Evolutionary conservation across 2,329 filamentous ascomycete species (phyloP), one percentile per base, ranked within the genome.

Genomic region (Ophiocordyceps camponoti-rufipedis): DNA sequence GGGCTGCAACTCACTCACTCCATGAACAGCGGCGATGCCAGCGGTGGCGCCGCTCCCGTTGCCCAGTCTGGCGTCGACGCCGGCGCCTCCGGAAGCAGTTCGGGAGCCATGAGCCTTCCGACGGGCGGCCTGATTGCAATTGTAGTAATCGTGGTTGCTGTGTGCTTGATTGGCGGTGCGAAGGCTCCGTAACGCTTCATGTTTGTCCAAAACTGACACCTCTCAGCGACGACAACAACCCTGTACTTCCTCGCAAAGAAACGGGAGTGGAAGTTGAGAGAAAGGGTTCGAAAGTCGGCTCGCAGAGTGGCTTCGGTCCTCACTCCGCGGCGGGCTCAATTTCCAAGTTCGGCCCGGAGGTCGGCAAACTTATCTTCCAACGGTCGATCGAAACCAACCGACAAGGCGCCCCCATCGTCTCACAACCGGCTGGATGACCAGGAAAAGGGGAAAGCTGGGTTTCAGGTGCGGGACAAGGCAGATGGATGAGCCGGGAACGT

Each of bases 171-270:
- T 48, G 83, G 83, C 60, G 74, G 84, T 88, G 68, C 58, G 75
- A 59, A 23, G 16, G 23, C 28, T n/a, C 44, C 23, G 3, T 23
- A 35, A 23, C 4, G 35, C 19, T 14, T 11, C 18, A 2, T 14
- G 40, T n/a, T 19, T 13, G 29, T 28, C 28, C 9, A 18, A 8
- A 12, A 32, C 52, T 55, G 45, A 56, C 48, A 44, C 32, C 12
- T 4, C 19, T 39, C 51, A 82, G 82, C 80, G 50, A 70, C 69
- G 19, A 80, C 73, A 32, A 74, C 78, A 3, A 64, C 76, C 2
- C 74, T 91, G 28, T 93, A 83, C 65, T 85, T 80, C 60, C 59
- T 89, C 35, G 82, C 85, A 46, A 91, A 91, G 69, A 87, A 85
- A 65, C 76, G 80, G 42, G 83, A 88, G 61, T 91, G 85, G 85